phyloP scores from a whole-genome alignment of 257 asterid genomes.

The Solanum verrucosum region DNA sequence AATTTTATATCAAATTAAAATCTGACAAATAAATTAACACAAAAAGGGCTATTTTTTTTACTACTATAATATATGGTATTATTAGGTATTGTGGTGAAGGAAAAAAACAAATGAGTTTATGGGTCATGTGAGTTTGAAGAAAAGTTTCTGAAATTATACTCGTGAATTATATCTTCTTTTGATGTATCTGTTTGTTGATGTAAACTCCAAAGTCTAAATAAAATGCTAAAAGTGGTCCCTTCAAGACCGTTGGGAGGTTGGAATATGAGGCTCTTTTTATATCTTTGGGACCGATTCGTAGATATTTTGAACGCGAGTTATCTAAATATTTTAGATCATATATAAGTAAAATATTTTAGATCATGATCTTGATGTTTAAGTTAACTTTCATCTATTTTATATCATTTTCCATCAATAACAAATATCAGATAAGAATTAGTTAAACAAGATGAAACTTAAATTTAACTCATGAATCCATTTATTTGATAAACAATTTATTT shows the following conservation, averaged over 20 bases:
- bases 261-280: background rate
- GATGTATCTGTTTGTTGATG: background rate
- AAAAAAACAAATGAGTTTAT: background rate
- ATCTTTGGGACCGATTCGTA: background rate
- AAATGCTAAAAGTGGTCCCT: background rate
- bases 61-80: too few species aligned
- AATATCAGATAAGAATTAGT: too few species aligned
- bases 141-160: background rate
- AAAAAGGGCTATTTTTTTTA: too few species aligned
- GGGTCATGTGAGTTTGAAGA: background rate
- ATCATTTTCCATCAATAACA: fast-evolving
- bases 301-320: background rate
- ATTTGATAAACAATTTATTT: too few species aligned
- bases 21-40: too few species aligned
- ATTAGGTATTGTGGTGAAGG: background rate
- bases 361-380: too few species aligned
- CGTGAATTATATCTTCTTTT: background rate
- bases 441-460: too few species aligned
- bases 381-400: too few species aligned
- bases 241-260: background rate
- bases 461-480: too few species aligned
- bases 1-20: background rate
- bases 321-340: too few species aligned
- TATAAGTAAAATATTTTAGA: too few species aligned
- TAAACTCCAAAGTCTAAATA: background rate